These are phyloP conservation scores for Arachis hypogaea DNA, from an alignment of 306 rosid genomes.

Conservation along the genomic window DNA sequence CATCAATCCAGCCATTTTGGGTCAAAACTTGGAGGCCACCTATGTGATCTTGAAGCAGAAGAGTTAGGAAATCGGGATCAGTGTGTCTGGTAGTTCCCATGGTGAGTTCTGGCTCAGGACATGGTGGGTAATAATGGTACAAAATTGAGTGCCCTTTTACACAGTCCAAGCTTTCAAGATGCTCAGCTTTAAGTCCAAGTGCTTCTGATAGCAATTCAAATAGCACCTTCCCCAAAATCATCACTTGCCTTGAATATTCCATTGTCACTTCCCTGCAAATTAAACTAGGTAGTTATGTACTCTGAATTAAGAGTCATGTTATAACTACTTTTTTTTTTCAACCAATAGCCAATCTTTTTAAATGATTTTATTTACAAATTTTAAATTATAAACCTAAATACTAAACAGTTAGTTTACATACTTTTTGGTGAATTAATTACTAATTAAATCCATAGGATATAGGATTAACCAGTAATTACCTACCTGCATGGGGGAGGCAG, in stretches of 20 bases:
- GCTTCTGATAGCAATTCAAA: constrained; percentile 66
- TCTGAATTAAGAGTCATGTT: no score
- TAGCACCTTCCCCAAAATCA: constrained; percentile 43
- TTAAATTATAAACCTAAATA: no score
- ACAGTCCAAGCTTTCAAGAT: constrained; percentile 58
- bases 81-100: constrained; percentile 54
- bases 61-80: constrained; percentile 62
- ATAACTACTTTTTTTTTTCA: no score
- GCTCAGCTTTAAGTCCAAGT: constrained; percentile 53
- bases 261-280: constrained; percentile 49
- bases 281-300: background rate
- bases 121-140: constrained; percentile 65
- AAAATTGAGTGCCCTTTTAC: constrained; percentile 43
- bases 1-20: constrained; percentile 49
- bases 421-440: no score
- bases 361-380: no score
- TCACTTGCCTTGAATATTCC: constrained; percentile 48
- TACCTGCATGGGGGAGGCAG: constrained; percentile 39
- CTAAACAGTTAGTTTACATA: no score
- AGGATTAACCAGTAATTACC: no score
- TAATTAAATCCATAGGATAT: no score
- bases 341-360: no score
- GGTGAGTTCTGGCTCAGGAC: constrained; percentile 63
- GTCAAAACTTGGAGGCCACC: constrained; percentile 64
- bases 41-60: constrained; percentile 60